Conservation (phyloP, 1,284 basidiomycete species). For the Cryptococcus hybrid region DNA sequence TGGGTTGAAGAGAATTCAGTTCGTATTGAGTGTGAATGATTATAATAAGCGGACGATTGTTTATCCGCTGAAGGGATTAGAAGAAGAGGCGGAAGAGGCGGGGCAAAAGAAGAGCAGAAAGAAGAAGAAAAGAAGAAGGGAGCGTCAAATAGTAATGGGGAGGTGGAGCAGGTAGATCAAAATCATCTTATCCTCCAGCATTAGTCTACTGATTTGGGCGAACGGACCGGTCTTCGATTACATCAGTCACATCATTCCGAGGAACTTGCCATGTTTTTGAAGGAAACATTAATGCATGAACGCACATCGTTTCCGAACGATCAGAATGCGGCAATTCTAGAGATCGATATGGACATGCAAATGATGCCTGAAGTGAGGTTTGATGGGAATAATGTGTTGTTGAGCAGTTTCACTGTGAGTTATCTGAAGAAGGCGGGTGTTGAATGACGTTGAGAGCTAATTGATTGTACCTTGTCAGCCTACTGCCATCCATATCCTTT, state of each 20-base stretch:
- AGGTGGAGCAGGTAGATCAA: no score
- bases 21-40: not conserved
- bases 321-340: not conserved
- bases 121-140: no score
- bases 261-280: not conserved
- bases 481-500: not conserved
- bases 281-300: not conserved
- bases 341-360: not conserved
- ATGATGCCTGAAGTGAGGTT: not conserved
- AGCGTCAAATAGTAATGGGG: no score
- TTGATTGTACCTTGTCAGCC: not conserved
- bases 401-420: not conserved
- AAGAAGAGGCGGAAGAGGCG: not conserved
- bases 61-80: not conserved
- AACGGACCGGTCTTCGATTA: not conserved
- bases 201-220: no score
- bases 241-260: not conserved
- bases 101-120: not conserved
- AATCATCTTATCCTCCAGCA: no score
- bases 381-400: not conserved
- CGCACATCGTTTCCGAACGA: not conserved
- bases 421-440: not conserved
- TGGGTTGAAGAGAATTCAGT: not conserved
- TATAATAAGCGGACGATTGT: not conserved
- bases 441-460: not conserved